A percentile compares a stretch with the other conserved stretches of the same genome.
phyloP scores from a whole-genome alignment of 1,284 basidiomycete genomes.

The Erythrobasidium hasegawianum region DNA sequence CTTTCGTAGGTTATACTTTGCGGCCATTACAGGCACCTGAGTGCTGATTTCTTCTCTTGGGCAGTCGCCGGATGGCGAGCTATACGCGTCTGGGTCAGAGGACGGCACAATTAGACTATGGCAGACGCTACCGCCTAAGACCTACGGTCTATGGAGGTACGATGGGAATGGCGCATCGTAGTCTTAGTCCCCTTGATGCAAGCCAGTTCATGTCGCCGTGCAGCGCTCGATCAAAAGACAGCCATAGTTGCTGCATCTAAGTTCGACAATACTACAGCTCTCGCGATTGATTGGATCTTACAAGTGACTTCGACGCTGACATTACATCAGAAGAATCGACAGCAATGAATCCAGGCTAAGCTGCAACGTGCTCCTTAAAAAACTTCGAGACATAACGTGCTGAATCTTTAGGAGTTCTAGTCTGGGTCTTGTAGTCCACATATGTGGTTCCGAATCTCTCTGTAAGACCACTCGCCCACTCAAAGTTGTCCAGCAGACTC shows the following conservation, averaged over 20 bases:
- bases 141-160: constrained; percentile 76
- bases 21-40: too few species aligned
- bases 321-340: too few species aligned
- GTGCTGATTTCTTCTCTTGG: constrained; percentile 64
- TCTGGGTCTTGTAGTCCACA: constrained; percentile 22
- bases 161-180: constrained; percentile 11
- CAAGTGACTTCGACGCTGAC: too few species aligned
- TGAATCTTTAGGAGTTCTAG: constrained; percentile 16
- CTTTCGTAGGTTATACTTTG: neutral
- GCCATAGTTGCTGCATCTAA: too few species aligned
- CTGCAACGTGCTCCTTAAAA: constrained; percentile 2
- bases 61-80: constrained; percentile 95
- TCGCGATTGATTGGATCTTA: too few species aligned
- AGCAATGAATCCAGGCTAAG: too few species aligned
- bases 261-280: too few species aligned
- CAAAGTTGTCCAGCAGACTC: constrained; percentile 23
- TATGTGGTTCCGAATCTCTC: constrained; percentile 16
- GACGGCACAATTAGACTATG: constrained; percentile 82
- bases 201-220: too few species aligned
- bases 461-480: constrained; percentile 18
- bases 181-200: too few species aligned
- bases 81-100: constrained; percentile 95
- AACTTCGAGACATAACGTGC: constrained; percentile 1
- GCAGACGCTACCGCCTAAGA: constrained; percentile 83
- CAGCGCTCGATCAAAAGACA: too few species aligned